phyloP scores from a whole-genome alignment of 768 basidiomycete genomes.

The Auriscalpium vulgare region DNA sequence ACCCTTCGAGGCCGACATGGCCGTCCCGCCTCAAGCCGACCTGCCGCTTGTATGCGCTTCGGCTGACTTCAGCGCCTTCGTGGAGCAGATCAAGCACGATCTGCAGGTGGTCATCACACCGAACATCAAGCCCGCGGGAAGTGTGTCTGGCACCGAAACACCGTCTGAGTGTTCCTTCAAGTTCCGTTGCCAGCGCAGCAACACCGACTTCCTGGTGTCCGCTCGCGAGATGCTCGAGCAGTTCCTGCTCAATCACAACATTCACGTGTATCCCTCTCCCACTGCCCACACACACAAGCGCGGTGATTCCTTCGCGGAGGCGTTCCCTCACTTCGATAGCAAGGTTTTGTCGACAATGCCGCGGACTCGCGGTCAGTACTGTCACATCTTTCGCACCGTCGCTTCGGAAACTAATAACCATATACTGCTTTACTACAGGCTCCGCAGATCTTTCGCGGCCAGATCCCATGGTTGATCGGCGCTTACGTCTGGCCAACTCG shows the following conservation, averaged over 20 bases:
- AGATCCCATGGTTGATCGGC: constrained; percentile 62
- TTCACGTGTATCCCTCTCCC: constrained; percentile 74
- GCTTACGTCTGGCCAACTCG: constrained; percentile 78
- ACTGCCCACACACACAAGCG: constrained; percentile 77
- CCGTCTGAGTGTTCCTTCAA: constrained; percentile 84
- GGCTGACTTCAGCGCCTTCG: constrained; percentile 78
- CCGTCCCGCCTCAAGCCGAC: constrained; percentile 77
- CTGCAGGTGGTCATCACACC: constrained; percentile 86
- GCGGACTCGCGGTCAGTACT: constrained; percentile 43
- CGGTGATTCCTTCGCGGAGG: constrained; percentile 89
- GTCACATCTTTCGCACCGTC: background rate
- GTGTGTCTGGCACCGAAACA: constrained; percentile 48
- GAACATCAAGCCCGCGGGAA: constrained; percentile 53
- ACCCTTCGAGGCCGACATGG: constrained; percentile 93
- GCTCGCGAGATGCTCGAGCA: constrained; percentile 91
- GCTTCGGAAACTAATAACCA: constrained; percentile 11
- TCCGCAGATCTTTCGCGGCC: constrained; percentile 71
- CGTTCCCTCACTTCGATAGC: constrained; percentile 94
- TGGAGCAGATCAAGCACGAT: constrained; percentile 89
- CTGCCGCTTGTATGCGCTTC: constrained; percentile 67
- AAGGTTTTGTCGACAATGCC: constrained; percentile 80
- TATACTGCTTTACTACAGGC: constrained; percentile 33
- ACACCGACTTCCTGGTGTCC: constrained; percentile 86
- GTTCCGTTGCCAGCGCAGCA: constrained; percentile 91
- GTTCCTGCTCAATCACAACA: constrained; percentile 76